Percentiles rank a stretch among this genome's conserved stretches.
Conservation (phyloP, 805 yeast genomes). For the Ogataea pini region DNA sequence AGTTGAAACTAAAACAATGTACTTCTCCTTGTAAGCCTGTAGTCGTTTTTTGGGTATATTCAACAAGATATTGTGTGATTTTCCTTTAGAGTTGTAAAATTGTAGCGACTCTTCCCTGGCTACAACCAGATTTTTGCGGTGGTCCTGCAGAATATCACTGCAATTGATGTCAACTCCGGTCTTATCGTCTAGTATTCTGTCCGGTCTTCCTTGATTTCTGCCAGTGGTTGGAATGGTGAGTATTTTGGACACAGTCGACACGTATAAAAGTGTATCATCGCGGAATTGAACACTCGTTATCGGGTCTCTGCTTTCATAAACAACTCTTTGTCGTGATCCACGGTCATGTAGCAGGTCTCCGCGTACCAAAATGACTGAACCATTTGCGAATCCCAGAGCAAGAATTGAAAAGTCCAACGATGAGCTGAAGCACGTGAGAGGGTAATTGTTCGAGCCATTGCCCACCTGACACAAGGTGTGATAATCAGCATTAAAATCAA, state of each 20-base stretch:
- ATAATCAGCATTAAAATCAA: conserved; percentile 42
- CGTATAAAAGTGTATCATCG: conserved; percentile 57
- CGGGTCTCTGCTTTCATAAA: conserved; percentile 75
- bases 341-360: conserved; percentile 89
- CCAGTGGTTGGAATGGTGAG: conserved; percentile 77
- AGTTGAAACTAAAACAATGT: conserved; percentile 61
- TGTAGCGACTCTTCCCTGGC: conserved; percentile 65
- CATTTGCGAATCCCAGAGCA: conserved; percentile 82
- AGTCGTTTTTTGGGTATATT: conserved; percentile 57
- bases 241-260: conserved; percentile 73
- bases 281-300: conserved; percentile 73
- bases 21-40: conserved; percentile 44
- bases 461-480: conserved; percentile 62
- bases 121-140: conserved; percentile 48
- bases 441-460: conserved; percentile 76
- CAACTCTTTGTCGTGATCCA: conserved; percentile 83
- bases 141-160: conserved; percentile 36
- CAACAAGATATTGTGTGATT: conserved; percentile 54
- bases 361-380: conserved; percentile 74
- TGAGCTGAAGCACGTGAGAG: conserved; percentile 65
- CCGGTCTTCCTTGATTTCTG: conserved; percentile 67
- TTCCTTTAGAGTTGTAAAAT: conserved; percentile 58
- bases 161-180: conserved; percentile 54
- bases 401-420: conserved; percentile 59
- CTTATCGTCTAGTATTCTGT: conserved; percentile 44